Evolutionary conservation across 192 early-diverging fungal genomes (phyloP).

Genomic region (Thamnidium elegans): DNA sequence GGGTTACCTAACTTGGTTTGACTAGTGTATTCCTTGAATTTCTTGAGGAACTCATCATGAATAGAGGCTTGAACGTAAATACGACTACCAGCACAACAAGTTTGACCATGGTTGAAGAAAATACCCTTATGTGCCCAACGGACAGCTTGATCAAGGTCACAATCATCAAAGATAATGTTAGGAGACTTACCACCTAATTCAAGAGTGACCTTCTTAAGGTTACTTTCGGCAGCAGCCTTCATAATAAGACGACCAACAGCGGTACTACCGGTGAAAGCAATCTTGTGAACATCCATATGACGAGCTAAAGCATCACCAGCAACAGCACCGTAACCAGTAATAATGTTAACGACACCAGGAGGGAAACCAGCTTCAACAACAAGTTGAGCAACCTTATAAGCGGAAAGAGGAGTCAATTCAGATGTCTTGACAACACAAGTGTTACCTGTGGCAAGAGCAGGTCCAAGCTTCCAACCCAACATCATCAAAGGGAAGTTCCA

Average conservation of each 20-base stretch:
- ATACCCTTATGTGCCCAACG: conserved; percentile 61
- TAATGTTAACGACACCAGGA: conserved; percentile 77
- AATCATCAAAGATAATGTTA: conserved; percentile 76
- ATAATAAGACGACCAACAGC: conserved; percentile 62
- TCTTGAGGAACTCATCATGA: conserved; percentile 66
- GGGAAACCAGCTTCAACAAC: conserved; percentile 72
- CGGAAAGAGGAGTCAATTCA: conserved; percentile 65
- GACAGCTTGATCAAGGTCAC: conserved; percentile 72
- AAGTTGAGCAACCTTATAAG: conserved; percentile 62
- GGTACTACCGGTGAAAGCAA: conserved; percentile 81
- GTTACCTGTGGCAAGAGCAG: conserved; percentile 76
- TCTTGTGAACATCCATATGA: conserved; percentile 63
- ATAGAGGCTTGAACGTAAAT: conserved; percentile 72
- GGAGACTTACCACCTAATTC: conserved; percentile 91
- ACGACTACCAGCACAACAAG: conserved; percentile 75
- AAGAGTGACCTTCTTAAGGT: conserved; percentile 75
- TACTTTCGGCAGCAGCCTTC: conserved; percentile 54
- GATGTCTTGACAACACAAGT: conserved; percentile 74
- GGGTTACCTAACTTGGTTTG: conserved; percentile 72
- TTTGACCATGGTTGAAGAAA: conserved; percentile 84
- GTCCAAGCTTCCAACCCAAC: conserved; percentile 80
- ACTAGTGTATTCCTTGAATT: conserved; percentile 49
- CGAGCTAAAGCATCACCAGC: conserved; percentile 68
- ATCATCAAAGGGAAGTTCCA: conserved; percentile 75
- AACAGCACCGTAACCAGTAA: conserved; percentile 69